Percentiles rank a stretch among this genome's conserved stretches.
These are phyloP conservation scores for Claviceps sp. DNA, from an alignment of 2,329 filamentous ascomycete species.

Conservation along the genomic window DNA sequence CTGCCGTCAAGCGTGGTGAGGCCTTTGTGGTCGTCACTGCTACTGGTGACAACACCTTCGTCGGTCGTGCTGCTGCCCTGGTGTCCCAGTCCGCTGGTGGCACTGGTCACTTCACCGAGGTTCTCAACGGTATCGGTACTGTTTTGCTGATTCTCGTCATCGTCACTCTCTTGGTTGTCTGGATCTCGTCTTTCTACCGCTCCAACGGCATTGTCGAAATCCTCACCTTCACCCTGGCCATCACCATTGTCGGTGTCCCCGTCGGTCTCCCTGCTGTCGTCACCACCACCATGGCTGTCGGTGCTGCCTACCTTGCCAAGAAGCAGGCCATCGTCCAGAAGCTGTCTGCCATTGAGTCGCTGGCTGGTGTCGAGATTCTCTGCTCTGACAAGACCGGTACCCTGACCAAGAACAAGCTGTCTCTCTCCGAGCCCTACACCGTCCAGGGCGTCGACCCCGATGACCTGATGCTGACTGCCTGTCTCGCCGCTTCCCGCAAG, in stretches of 20 bases:
- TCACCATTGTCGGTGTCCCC: constrained; percentile 84
- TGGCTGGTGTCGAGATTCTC: constrained; percentile 85
- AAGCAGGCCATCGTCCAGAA: constrained; percentile 91
- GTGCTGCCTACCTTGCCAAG: constrained; percentile 81
- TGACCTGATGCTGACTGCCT: constrained; percentile 86
- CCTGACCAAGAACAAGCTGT: constrained; percentile 88
- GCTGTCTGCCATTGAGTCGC: constrained; percentile 80
- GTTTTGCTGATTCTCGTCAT: constrained; percentile 69
- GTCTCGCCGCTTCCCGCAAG: constrained; percentile 80
- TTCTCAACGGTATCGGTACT: constrained; percentile 76
- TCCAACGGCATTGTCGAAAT: constrained; percentile 69
- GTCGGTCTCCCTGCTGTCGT: constrained; percentile 89
- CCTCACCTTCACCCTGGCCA: constrained; percentile 72
- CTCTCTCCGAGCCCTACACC: constrained; percentile 71
- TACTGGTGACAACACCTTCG: constrained; percentile 82
- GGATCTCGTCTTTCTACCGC: constrained; percentile 79
- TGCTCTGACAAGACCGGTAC: constrained; percentile 80
- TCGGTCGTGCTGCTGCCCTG: constrained; percentile 76
- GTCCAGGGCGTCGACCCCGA: constrained; percentile 71
- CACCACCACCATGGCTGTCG: constrained; percentile 90
- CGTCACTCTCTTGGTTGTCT: constrained; percentile 67
- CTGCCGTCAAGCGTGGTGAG: constrained; percentile 81
- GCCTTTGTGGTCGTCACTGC: constrained; percentile 70
- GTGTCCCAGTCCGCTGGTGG: constrained; percentile 64
- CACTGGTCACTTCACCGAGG: constrained; percentile 80